Evolutionary conservation across 1,284 basidiomycete genomes (phyloP), one percentile per base, ranked within the genome.

Genomic region (Malassezia globosa): DNA sequence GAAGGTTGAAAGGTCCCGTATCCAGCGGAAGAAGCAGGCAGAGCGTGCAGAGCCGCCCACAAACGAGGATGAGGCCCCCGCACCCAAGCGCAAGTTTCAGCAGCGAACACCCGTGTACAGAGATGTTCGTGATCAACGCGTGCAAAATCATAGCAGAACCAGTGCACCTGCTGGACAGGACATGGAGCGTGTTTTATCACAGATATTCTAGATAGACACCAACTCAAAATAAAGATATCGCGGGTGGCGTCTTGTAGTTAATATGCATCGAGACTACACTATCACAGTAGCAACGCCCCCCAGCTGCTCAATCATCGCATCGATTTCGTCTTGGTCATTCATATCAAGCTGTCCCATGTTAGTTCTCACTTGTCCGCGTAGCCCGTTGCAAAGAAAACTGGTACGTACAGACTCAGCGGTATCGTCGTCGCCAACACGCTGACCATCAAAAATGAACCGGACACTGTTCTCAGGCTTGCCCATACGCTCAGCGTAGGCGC

Each of bases 1-100:
- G 66, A 92, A 96, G 60, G 94, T 97, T 31, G 94, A 96, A 69
- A 79, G 92, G 16, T 90, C 90, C 1, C 80, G 84, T n/a, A 81
- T 92, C 19, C 75, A 90, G 62, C 82, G 85, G 57, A 90, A 92
- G 73, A 83, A 89, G 39, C 80, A 80, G 26, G 81, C 82, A 56
- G 82, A 81, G 69, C 86, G 73, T 24, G n/a, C n/a, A n/a, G n/a
- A n/a, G n/a, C n/a, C n/a, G n/a, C n/a, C n/a, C n/a, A 47, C 51
- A 29, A 54, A 57, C 42, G 42, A 54, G 1, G 51, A 39, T 8
- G 54, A 60, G 49, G 55, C 54, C 0, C 51, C 57, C 21, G 46
- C 47, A 42, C 55, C 56, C 18, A 54, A 54, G 47, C 60, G 39
- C 21, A 63, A 58, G 5, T 69, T 65, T 52, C 63, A 59, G 48